Evolutionary conservation across 148 eudicot genomes (phyloP).

Genomic region (Heliamphora exappendiculata): DNA sequence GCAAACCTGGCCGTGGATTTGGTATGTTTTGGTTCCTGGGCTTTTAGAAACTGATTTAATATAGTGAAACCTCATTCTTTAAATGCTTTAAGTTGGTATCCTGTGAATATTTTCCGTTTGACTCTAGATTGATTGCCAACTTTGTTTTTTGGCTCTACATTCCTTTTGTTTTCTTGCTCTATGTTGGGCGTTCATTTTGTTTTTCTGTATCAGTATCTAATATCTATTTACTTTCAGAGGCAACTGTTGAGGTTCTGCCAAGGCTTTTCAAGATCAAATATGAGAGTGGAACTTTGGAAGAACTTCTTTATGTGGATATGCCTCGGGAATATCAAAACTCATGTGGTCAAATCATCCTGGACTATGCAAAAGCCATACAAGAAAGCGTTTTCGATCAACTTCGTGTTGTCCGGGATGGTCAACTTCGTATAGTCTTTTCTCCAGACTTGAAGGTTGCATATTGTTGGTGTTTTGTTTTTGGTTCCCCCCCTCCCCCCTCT

Average conservation of each 20-base stretch:
- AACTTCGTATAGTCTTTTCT: conserved; percentile 83
- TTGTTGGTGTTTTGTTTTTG: conserved; percentile 3
- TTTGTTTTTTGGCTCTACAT: not conserved
- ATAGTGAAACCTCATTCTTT: not conserved
- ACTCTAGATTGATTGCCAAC: not conserved
- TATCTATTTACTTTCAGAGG: conserved; percentile 48
- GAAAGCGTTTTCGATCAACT: conserved; percentile 92
- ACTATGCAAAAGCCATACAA: conserved; percentile 91
- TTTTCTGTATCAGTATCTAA: not conserved
- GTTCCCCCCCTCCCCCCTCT: too few species aligned
- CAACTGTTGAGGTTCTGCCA: conserved; percentile 91
- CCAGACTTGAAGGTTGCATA: conserved; percentile 74
- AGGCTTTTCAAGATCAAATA: conserved; percentile 90
- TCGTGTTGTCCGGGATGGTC: conserved; percentile 98
- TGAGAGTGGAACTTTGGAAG: conserved; percentile 93
- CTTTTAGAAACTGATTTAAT: not conserved
- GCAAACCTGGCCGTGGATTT: conserved; percentile 97
- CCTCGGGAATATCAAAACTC: conserved; percentile 78
- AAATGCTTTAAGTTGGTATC: not conserved
- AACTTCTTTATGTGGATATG: conserved; percentile 87
- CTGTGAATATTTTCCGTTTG: not conserved
- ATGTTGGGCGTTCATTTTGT: not conserved
- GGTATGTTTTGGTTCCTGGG: conserved; percentile 46
- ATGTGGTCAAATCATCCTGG: conserved; percentile 86
- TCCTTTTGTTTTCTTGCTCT: not conserved